phyloP scores from a whole-genome alignment of 768 basidiomycete species.

The Mycena venus region DNA sequence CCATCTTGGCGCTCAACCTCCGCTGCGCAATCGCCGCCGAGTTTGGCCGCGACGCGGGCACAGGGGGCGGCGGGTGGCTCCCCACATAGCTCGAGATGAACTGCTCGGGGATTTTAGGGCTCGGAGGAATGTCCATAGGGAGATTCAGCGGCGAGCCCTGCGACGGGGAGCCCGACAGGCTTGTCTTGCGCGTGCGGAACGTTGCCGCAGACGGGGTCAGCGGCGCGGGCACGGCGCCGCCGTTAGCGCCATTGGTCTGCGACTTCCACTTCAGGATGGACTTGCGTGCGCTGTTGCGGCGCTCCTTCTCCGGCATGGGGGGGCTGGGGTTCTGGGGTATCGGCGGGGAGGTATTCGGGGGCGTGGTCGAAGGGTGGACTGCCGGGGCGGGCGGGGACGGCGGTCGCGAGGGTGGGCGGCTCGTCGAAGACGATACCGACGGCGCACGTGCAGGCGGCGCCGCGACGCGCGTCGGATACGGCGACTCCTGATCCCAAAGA shows the following conservation, averaged over 20 bases:
- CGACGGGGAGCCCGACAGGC: conserved; percentile 38
- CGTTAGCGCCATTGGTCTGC: conserved; percentile 45
- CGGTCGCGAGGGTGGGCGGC: conserved; percentile 33
- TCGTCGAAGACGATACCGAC: conserved; percentile 19
- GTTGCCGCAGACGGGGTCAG: conserved; percentile 30
- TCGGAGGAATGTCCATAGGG: conserved; percentile 69
- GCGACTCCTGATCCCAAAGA: conserved; percentile 81
- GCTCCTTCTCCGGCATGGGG: conserved; percentile 41
- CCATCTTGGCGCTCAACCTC: conserved; percentile 46
- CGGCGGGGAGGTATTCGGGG: conserved; percentile 30
- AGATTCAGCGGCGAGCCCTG: conserved; percentile 36
- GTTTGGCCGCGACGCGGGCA: conserved; percentile 26
- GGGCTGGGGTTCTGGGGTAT: conserved; percentile 1
- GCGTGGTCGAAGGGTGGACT: conserved; percentile 38
- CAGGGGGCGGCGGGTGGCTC: conserved; percentile 44
- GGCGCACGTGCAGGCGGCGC: conserved; percentile 34
- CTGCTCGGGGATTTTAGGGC: conserved; percentile 71
- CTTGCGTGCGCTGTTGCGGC: conserved; percentile 66
- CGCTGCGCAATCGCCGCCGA: conserved; percentile 33
- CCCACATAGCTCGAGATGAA: conserved; percentile 45
- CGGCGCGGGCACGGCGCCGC: conserved; percentile 31
- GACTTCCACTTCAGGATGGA: conserved; percentile 82
- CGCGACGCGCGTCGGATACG: conserved; percentile 64
- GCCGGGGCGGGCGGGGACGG: conserved; percentile 48
- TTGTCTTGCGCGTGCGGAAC: conserved; percentile 28